Evolutionary conservation across 2,329 filamentous ascomycete species (phyloP), one percentile per base, ranked within the genome.

Genomic region (Botrytis elliptica): DNA sequence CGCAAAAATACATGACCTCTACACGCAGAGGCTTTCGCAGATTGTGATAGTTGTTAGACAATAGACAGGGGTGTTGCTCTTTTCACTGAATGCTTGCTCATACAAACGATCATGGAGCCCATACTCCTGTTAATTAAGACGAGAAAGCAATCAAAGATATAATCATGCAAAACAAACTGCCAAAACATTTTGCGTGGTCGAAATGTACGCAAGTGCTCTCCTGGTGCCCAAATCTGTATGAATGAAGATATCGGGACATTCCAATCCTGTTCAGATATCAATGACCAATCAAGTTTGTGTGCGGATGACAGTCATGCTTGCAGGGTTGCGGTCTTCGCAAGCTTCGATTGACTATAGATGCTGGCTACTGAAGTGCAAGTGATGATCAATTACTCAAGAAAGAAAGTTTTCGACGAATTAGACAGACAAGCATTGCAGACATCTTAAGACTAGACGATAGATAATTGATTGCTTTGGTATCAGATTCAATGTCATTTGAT

Each of bases 221-320:
- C 25, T 52, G 49, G 10, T 52, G 4, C 4, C 12, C 9, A 52
- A n/a, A n/a, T 14, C 3, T 14, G 10, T n/a, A 3, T 52, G 10
- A 12, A 52, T 52, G 49, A n/a, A 52, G 22, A 52, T 14, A 14
- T 25, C 1, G 25, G 25, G 49, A n/a, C 4, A 52, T n/a, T n/a
- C 49, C 0, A n/a, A n/a, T n/a, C 12, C 10, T n/a, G 49, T n/a
- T 52, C 10, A 6, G 2, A n/a, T n/a, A 4, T 14, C 49, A 52
- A n/a, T 52, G 10, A 52, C 12, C 10, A 52, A n/a, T 52, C 10
- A 52, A 49, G 12, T 18, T 18, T 29, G 52, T n/a, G 8, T 29
- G 14, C 1, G 1, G 25, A n/a, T n/a, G 4, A 1, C 12, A n/a
- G 25, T 16, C 5, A 6, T 55, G 33, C 33, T 33, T 33, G 4